Evolutionary conservation across 208 protist genomes (phyloP), one percentile per base, ranked within the genome.

Genomic region (Wallacemonas sp.): DNA sequence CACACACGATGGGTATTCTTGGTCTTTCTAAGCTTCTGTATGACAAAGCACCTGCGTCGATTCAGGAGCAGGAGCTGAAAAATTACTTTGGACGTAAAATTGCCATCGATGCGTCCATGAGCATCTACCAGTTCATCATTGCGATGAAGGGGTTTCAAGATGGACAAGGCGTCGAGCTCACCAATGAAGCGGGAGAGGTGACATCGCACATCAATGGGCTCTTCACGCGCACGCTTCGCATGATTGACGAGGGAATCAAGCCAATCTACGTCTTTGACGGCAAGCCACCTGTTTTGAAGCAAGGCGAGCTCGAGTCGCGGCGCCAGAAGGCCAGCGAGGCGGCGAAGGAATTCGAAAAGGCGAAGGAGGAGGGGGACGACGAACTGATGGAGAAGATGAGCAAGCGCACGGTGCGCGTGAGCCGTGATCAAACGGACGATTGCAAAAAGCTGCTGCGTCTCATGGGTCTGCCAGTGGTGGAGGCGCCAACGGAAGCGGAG

Each of bases 211-310:
- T 99, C 33, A 91, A 98, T 44, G 99, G 99, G 5, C 74, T 99
- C 45, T 99, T 99, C 69, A 87, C 92, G 36, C 85, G 99, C 39
- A 99, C 99, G 18, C 95, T 99, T 20, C 92, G 97, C 57, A 97
- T 99, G 90, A 78, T 99, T 4, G 92, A 98, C 62, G 94, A 96
- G 55, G 99, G 99, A 20, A 93, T 99, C 45, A 99, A 99, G 69
- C 98, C 98, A 32, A 91, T 99, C 50, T 99, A 98, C 67, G 99
- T 99, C 25, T 99, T 99, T 86, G 99, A 99, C 82, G 99, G 99
- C 36, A 98, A 98, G 72, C 92, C 99, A 20, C 99, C 99, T 10
- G 86, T 90, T 28, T 67, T 99, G 32, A 99, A 99, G 79, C 61
- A 70, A 23, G 89, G 80, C 7, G 96, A 98, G 80, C 79, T 99